phyloP scores from a whole-genome alignment of 768 basidiomycete genomes.

The Cytidiella melzeri region DNA sequence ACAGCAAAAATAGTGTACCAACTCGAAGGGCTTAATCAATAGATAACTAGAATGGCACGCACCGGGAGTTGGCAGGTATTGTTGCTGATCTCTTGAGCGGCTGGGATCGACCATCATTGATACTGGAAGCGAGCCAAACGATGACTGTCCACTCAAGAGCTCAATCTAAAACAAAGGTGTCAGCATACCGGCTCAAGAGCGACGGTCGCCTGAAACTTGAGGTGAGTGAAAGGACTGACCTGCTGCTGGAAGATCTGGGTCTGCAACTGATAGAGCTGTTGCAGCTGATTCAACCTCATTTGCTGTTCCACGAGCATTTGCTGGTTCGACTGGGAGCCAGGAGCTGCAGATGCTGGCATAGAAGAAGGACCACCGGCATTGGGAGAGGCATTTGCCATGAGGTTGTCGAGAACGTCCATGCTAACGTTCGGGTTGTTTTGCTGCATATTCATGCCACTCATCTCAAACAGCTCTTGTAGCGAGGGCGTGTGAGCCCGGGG shows the following conservation, averaged over 20 bases:
- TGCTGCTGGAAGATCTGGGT: conserved; percentile 88
- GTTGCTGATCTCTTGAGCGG: conserved; percentile 23
- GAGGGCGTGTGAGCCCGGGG: conserved; percentile 10
- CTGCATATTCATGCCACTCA: conserved; percentile 12
- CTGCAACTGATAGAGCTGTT: conserved; percentile 72
- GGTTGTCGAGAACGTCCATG: conserved; percentile 44
- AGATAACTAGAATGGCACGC: no score
- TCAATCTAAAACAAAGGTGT: conserved; percentile 17
- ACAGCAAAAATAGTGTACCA: no score
- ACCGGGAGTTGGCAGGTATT: conserved; percentile 64
- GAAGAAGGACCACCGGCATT: conserved; percentile 10
- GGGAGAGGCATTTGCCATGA: conserved; percentile 44
- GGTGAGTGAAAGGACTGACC: conserved; percentile 40
- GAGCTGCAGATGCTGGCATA: conserved; percentile 19
- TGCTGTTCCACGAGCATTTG: conserved; percentile 67
- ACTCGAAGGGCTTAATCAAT: no score
- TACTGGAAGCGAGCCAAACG: conserved; percentile 17
- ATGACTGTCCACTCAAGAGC: conserved; percentile 31
- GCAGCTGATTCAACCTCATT: conserved; percentile 71
- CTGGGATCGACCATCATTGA: conserved; percentile 21
- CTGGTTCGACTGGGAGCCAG: conserved; percentile 22
- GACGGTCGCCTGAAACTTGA: no score
- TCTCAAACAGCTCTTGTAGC: conserved; percentile 14
- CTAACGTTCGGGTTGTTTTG: conserved; percentile 25
- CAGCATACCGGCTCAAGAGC: neutral